Percentiles rank a stretch among this genome's conserved stretches.
These are phyloP conservation scores for Chaetomium sp. DNA, from an alignment of 2,329 filamentous ascomycete genomes.

Conservation along the genomic window DNA sequence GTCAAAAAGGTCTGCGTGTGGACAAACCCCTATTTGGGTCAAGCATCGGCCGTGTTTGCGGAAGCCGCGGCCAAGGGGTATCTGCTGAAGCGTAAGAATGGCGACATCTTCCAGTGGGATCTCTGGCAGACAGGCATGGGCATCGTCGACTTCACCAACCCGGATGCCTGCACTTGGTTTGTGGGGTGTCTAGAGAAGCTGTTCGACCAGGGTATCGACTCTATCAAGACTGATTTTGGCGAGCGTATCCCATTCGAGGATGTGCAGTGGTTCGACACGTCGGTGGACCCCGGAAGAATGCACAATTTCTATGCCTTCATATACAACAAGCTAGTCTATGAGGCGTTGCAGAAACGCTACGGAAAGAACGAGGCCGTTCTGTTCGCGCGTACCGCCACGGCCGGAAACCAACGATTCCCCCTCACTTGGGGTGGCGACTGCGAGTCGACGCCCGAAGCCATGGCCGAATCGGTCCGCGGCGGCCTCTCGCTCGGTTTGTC, in stretches of 20 bases:
- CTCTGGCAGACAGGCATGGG: constrained; percentile 74
- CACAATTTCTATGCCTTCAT: constrained; percentile 72
- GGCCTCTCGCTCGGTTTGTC: constrained; percentile 26
- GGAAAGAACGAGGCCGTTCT: constrained; percentile 50
- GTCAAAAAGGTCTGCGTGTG: constrained; percentile 63
- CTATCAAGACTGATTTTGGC: constrained; percentile 71
- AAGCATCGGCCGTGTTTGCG: constrained; percentile 60
- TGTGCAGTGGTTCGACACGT: constrained; percentile 57
- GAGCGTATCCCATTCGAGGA: constrained; percentile 63
- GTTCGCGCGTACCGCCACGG: constrained; percentile 61
- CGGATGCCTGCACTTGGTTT: constrained; percentile 60
- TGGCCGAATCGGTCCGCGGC: constrained; percentile 52
- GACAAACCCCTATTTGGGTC: constrained; percentile 70
- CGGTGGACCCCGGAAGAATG: constrained; percentile 57
- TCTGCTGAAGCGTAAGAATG: constrained; percentile 61
- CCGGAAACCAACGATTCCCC: constrained; percentile 63
- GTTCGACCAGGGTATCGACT: constrained; percentile 63
- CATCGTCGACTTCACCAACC: constrained; percentile 68
- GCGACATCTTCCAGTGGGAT: constrained; percentile 70
- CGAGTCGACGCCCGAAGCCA: constrained; percentile 65
- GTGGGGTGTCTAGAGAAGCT: constrained; percentile 53
- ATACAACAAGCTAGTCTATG: constrained; percentile 65
- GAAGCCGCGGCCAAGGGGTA: constrained; percentile 61
- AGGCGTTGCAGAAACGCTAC: constrained; percentile 52
- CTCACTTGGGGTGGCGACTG: constrained; percentile 70